phyloP scores from a whole-genome alignment of 345 rosid species.

The Raphanus raphanistrum region DNA sequence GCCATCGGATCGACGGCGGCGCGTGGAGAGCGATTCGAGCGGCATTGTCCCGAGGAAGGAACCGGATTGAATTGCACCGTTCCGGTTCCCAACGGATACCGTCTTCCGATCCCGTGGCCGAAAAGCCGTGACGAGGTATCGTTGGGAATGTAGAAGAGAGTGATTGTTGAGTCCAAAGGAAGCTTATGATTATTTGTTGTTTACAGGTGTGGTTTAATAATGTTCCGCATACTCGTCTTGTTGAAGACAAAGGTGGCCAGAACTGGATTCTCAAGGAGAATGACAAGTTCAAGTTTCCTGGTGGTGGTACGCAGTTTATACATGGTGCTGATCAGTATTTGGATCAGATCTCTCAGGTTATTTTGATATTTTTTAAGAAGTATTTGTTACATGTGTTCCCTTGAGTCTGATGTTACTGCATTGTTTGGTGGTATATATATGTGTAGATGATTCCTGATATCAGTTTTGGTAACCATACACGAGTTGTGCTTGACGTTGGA shows the following conservation, averaged over 20 bases:
- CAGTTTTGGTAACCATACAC: slow-evolving; percentile 67
- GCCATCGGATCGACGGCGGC: slow-evolving; percentile 71
- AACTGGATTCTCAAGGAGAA: slow-evolving; percentile 81
- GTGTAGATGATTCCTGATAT: slow-evolving; percentile 81
- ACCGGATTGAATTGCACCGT: slow-evolving; percentile 74
- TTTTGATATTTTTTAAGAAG: neutral
- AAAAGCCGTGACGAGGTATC: slow-evolving; percentile 89
- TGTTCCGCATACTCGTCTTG: slow-evolving; percentile 84
- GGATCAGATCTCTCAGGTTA: slow-evolving; percentile 82
- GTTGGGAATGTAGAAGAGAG: neutral
- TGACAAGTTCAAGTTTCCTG: slow-evolving; percentile 90
- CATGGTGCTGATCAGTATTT: slow-evolving; percentile 92
- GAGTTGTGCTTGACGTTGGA: slow-evolving; percentile 85
- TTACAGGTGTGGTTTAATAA: slow-evolving; percentile 81
- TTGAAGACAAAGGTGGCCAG: slow-evolving; percentile 95
- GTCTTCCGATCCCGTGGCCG: slow-evolving; percentile 83
- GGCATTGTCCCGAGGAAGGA: slow-evolving; percentile 77
- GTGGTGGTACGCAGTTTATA: slow-evolving; percentile 98
- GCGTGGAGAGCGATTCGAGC: slow-evolving; percentile 76
- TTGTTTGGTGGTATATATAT: slow-evolving; percentile 9
- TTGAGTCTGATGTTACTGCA: slow-evolving; percentile 13
- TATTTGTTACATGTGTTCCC: neutral
- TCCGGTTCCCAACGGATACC: slow-evolving; percentile 74
- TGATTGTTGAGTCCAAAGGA: neutral
- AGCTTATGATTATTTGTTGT: neutral